phyloP scores from a whole-genome alignment of 371 early-diverging fungal species.

The Mucor velutinosus region DNA sequence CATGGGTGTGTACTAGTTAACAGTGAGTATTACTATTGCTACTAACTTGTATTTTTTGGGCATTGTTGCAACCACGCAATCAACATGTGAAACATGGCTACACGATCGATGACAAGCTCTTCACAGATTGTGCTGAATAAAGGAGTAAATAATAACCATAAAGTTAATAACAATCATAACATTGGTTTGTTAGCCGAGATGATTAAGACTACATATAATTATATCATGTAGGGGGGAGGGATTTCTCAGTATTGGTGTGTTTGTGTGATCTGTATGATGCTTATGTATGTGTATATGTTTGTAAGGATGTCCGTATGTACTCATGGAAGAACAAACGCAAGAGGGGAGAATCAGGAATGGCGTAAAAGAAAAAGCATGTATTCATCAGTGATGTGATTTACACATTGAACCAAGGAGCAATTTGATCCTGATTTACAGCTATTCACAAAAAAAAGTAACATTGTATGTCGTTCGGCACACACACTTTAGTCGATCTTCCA shows the following conservation, averaged over 20 bases:
- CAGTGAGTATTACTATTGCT: background rate
- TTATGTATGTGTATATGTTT: background rate
- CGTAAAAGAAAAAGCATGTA: background rate
- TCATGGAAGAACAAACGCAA: background rate
- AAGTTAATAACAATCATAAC: background rate
- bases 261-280: background rate
- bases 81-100: constrained; percentile 19
- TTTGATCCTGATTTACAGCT: background rate
- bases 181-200: background rate
- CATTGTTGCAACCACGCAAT: constrained; percentile 13
- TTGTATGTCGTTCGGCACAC: background rate
- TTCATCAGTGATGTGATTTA: background rate
- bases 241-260: no score
- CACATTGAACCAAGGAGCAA: background rate
- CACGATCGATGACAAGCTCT: constrained; percentile 19
- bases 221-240: background rate
- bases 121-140: background rate
- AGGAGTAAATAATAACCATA: background rate
- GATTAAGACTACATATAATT: background rate
- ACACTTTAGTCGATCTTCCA: constrained; percentile 14
- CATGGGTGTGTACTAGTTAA: background rate
- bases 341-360: background rate
- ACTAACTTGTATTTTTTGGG: background rate
- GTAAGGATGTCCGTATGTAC: background rate
- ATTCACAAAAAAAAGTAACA: background rate